phyloP scores from a whole-genome alignment of 1,139 yeast genomes.

The Debaryomyces subglobosus region DNA sequence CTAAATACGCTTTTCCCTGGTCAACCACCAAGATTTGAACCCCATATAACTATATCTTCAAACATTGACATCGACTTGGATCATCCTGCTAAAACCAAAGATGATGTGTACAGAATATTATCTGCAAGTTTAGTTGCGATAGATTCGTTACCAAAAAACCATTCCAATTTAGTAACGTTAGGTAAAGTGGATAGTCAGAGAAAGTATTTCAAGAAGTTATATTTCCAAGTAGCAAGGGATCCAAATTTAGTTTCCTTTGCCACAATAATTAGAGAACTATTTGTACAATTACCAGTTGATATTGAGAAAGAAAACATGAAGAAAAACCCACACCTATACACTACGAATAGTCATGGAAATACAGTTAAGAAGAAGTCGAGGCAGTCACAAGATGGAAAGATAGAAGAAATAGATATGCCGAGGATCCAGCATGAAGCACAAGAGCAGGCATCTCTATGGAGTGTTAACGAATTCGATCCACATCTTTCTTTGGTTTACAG shows the following conservation, averaged over 20 bases:
- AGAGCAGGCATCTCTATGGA: slow-evolving; percentile 56
- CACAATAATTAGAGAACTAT: slow-evolving; percentile 68
- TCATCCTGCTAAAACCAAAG: slow-evolving; percentile 42
- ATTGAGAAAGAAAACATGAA: slow-evolving; percentile 39
- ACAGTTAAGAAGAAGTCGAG: slow-evolving; percentile 28
- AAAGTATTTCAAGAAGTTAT: slow-evolving; percentile 63
- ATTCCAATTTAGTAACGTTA: slow-evolving; percentile 39
- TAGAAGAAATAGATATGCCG: slow-evolving; percentile 28
- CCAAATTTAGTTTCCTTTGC: slow-evolving; percentile 69
- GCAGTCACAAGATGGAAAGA: slow-evolving; percentile 8
- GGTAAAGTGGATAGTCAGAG: slow-evolving; percentile 45
- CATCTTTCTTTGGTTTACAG: slow-evolving; percentile 77
- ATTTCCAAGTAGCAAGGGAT: slow-evolving; percentile 56
- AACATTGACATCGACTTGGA: slow-evolving; percentile 49
- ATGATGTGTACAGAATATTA: slow-evolving; percentile 62
- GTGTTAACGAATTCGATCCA: slow-evolving; percentile 61
- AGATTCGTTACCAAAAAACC: slow-evolving; percentile 44
- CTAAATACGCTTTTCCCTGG: slow-evolving; percentile 72
- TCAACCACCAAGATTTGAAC: slow-evolving; percentile 65
- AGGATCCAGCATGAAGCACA: slow-evolving; percentile 35
- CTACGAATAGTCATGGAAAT: slow-evolving; percentile 39
- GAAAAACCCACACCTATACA: slow-evolving; percentile 45
- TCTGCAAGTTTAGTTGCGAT: slow-evolving; percentile 71
- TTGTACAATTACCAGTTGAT: slow-evolving; percentile 50
- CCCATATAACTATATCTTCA: slow-evolving; percentile 77